Evolutionary conservation across 208 protist species (phyloP).

Genomic region (Zelonia costaricensis): DNA sequence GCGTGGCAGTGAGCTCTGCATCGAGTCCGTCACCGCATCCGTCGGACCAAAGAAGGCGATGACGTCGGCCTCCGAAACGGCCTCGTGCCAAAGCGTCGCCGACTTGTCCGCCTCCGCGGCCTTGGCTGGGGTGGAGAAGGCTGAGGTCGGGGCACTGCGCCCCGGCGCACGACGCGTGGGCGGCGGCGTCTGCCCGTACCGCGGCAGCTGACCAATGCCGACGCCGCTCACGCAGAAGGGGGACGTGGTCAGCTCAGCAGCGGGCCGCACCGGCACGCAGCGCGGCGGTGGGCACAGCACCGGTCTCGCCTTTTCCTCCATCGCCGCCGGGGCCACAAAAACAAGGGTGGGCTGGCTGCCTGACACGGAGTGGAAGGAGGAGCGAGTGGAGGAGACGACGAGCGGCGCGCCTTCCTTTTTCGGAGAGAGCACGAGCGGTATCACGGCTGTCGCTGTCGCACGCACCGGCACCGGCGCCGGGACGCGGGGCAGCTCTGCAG

Average conservation of each 20-base stretch:
- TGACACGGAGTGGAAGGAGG: too few relatives aligned
- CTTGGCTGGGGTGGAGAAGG: not conserved
- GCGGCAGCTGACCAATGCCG: slow-evolving; percentile 13
- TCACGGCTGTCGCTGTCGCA: too few relatives aligned
- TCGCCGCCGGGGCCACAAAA: not conserved
- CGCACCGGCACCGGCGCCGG: too few relatives aligned
- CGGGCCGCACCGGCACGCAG: not conserved
- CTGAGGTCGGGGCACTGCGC: not conserved
- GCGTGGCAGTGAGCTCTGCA: not conserved
- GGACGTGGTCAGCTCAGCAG: slow-evolving; percentile 3
- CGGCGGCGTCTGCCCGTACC: slow-evolving; percentile 2
- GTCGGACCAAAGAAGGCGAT: slow-evolving; percentile 24
- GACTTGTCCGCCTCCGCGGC: not conserved
- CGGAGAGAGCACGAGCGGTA: too few relatives aligned
- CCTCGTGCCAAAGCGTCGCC: slow-evolving; percentile 13
- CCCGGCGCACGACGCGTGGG: not conserved
- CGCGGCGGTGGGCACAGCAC: slow-evolving; percentile 8
- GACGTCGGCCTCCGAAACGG: slow-evolving; percentile 17
- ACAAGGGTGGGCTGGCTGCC: too few relatives aligned
- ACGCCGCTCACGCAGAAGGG: slow-evolving; percentile 28
- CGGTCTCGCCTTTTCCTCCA: slow-evolving; percentile 7
- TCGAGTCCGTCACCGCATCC: not conserved
- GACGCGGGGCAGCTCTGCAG: too few relatives aligned
- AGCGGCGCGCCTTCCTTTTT: too few relatives aligned
- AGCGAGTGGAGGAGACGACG: too few relatives aligned